A percentile compares a stretch with the other conserved stretches of the same genome.
Evolutionary conservation across 768 basidiomycete species (phyloP).

Genomic region (Suillus placidus): DNA sequence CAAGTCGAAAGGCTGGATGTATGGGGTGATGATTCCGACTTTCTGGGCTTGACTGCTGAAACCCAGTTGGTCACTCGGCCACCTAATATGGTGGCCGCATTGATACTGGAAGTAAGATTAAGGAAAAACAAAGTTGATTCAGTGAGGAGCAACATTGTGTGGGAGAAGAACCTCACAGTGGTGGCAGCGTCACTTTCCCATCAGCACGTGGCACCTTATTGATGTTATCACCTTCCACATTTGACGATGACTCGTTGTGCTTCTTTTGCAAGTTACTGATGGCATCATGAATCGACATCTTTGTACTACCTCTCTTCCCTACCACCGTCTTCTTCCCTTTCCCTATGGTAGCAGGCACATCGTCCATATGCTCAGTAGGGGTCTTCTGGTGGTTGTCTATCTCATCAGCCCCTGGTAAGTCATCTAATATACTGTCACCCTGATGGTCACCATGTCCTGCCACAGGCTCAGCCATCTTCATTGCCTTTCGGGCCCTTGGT

Average conservation of each 20-base stretch:
- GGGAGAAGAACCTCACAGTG: not conserved
- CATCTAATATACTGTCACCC: too few species aligned
- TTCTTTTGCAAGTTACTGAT: too few species aligned
- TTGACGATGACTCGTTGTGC: not conserved
- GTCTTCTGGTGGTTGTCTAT: too few species aligned
- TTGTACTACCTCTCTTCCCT: too few species aligned
- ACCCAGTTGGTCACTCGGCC: not conserved
- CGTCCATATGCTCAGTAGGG: too few species aligned
- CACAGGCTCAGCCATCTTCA: not conserved
- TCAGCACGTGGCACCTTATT: not conserved
- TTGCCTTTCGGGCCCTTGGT: not conserved
- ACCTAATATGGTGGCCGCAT: not conserved
- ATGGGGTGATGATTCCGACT: too few species aligned
- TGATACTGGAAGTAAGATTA: conserved; percentile 5
- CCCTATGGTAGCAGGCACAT: too few species aligned
- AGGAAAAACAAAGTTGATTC: conserved; percentile 10
- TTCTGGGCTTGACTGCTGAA: not conserved
- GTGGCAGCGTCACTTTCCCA: not conserved
- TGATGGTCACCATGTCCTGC: too few species aligned
- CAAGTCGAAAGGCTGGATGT: not conserved
- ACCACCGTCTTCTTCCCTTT: too few species aligned
- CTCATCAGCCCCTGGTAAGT: too few species aligned
- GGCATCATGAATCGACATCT: too few species aligned
- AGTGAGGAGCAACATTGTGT: conserved; percentile 11
- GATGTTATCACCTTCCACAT: not conserved